Evolutionary conservation across 441 rosid species (phyloP).

Genomic region (Pelargonium cotyledonis): DNA sequence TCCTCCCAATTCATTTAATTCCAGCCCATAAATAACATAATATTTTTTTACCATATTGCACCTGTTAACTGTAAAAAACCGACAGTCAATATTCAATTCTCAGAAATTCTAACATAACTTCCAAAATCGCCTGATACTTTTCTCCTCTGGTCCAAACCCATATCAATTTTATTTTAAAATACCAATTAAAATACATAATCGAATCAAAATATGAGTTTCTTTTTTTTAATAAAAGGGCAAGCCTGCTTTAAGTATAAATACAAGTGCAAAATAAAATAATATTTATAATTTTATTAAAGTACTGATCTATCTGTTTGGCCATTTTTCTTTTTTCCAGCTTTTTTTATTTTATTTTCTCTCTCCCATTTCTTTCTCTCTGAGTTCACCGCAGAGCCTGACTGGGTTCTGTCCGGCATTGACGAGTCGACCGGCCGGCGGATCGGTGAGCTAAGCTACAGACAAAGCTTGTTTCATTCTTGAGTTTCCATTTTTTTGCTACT

Average conservation of each 20-base stretch:
- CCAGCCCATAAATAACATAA: no score
- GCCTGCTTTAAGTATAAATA: neutral
- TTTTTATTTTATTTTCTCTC: conserved; percentile 8
- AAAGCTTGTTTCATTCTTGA: conserved; percentile 7
- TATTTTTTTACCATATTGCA: no score
- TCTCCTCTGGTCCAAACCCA: no score
- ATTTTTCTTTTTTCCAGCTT: neutral
- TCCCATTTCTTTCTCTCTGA: conserved; percentile 1
- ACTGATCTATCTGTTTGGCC: neutral
- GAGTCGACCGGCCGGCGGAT: conserved; percentile 33
- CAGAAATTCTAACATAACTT: no score
- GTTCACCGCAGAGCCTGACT: conserved; percentile 32
- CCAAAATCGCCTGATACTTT: no score
- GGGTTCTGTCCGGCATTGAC: conserved; percentile 51
- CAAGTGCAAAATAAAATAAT: neutral
- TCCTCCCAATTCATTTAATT: no score
- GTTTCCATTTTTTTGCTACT: conserved; percentile 6
- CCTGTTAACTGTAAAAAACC: no score
- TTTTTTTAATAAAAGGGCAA: neutral
- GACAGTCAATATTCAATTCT: no score
- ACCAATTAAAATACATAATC: no score
- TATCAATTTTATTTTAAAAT: no score
- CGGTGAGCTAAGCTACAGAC: conserved; percentile 36
- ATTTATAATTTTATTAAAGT: neutral
- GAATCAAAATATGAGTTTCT: no score